Percentiles rank a stretch among this genome's conserved stretches.
Conservation (phyloP, 441 rosid genomes). For the Metrosideros polymorpha region DNA sequence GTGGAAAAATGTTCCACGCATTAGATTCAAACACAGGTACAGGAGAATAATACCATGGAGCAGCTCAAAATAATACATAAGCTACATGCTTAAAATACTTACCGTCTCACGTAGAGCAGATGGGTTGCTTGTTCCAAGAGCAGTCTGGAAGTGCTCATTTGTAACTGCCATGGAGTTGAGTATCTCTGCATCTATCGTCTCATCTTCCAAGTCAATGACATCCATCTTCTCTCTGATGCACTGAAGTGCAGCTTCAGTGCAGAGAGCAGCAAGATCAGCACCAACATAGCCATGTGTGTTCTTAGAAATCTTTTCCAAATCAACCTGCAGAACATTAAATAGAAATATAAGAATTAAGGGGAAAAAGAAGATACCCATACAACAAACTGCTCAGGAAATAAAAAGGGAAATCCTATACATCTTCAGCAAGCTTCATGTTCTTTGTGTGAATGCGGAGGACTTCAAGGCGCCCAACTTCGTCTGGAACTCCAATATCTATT, state of each 20-base stretch:
- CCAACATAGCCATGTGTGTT: conserved; percentile 65
- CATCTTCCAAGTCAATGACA: conserved; percentile 62
- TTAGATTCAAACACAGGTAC: not conserved
- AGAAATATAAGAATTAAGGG: not conserved
- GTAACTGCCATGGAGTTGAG: conserved; percentile 62
- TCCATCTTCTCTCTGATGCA: conserved; percentile 66
- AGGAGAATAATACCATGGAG: not conserved
- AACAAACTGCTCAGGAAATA: not conserved
- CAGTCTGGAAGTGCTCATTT: conserved; percentile 54
- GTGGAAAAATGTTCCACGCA: not conserved
- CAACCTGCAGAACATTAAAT: conserved; percentile 26
- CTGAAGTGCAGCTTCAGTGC: conserved; percentile 66
- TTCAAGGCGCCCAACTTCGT: conserved; percentile 61
- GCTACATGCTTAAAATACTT: conserved; percentile 2
- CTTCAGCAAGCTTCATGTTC: conserved; percentile 60
- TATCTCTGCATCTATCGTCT: conserved; percentile 50
- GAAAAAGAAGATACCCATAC: not conserved
- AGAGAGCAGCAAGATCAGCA: conserved; percentile 61
- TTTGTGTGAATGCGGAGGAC: conserved; percentile 62
- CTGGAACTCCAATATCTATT: conserved; percentile 59
- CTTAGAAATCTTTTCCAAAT: conserved; percentile 47
- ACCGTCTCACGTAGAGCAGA: conserved; percentile 63
- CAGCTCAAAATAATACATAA: not conserved
- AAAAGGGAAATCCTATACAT: conserved; percentile 20
- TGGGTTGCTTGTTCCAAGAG: conserved; percentile 66